These are phyloP conservation scores for Davidsoniella australis DNA, from an alignment of 2,329 filamentous ascomycete species.

Conservation along the genomic window DNA sequence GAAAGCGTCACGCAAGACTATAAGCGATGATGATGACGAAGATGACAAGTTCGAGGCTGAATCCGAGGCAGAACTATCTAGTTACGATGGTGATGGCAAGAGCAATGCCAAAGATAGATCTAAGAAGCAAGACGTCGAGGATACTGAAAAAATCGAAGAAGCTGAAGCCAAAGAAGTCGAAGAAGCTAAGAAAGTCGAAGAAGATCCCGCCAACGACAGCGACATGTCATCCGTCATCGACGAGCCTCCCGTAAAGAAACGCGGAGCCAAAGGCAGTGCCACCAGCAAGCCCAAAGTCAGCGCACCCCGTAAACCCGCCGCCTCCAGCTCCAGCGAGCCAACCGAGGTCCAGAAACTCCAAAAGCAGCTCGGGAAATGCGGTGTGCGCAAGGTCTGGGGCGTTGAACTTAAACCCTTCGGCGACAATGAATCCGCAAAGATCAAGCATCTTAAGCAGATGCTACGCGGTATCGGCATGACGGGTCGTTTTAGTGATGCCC, in stretches of 20 bases:
- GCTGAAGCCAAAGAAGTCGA: constrained; percentile 17
- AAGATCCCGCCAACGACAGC: constrained; percentile 21
- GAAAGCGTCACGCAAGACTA: background rate
- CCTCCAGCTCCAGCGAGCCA: constrained; percentile 33
- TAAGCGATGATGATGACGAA: constrained; percentile 9
- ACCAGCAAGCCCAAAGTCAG: constrained; percentile 27
- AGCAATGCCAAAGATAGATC: constrained; percentile 13
- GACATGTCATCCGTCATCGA: constrained; percentile 66
- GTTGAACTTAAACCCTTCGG: constrained; percentile 63
- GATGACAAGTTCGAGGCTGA: constrained; percentile 9
- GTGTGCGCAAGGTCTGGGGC: constrained; percentile 80
- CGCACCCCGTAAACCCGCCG: constrained; percentile 8
- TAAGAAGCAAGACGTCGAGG: constrained; percentile 18
- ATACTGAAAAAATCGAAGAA: constrained; percentile 17
- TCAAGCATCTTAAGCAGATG: constrained; percentile 63
- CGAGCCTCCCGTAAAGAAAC: constrained; percentile 39
- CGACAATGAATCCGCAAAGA: constrained; percentile 59
- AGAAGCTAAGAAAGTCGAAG: constrained; percentile 17
- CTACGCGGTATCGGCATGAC: constrained; percentile 73
- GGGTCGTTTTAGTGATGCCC: constrained; percentile 71
- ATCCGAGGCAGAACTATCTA: constrained; percentile 3
- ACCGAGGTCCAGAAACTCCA: constrained; percentile 80
- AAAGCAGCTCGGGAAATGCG: constrained; percentile 73
- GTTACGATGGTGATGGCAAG: constrained; percentile 1
- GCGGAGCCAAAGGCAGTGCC: constrained; percentile 21